Conservation (phyloP, 2,329 filamentous ascomycete genomes). For the Aspergillus transmontanensis region DNA sequence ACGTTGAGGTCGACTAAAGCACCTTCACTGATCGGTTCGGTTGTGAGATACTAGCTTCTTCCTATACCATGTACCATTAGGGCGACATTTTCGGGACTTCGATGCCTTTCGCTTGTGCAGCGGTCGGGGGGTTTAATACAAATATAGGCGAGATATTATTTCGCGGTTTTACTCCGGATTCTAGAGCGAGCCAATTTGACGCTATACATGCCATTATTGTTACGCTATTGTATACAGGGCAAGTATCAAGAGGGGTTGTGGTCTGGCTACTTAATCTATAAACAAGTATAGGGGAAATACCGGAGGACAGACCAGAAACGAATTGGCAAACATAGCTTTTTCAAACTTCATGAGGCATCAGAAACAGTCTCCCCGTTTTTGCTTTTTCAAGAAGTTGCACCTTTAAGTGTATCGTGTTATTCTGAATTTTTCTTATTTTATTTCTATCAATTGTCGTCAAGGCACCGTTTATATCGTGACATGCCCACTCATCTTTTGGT, state of each 20-base stretch:
- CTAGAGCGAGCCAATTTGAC: not conserved
- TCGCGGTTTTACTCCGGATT: not conserved
- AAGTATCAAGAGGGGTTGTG: too few species aligned
- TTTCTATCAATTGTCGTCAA: conserved; percentile 24
- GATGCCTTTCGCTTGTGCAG: not conserved
- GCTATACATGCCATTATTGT: not conserved
- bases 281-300: not conserved
- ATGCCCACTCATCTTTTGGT: conserved; percentile 14
- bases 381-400: not conserved
- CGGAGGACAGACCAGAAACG: too few species aligned
- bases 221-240: not conserved
- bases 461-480: conserved; percentile 21
- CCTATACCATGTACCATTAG: not conserved
- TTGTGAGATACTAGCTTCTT: not conserved
- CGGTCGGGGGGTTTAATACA: not conserved
- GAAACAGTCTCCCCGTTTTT: not conserved
- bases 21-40: not conserved
- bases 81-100: not conserved
- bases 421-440: conserved; percentile 9
- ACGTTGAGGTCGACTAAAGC: conserved; percentile 47
- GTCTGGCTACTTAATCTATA: not conserved
- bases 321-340: not conserved
- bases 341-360: not conserved
- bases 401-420: not conserved
- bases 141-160: not conserved